Evolutionary conservation across 768 basidiomycete genomes (phyloP).

Genomic region (Pleurotus eryngii): DNA sequence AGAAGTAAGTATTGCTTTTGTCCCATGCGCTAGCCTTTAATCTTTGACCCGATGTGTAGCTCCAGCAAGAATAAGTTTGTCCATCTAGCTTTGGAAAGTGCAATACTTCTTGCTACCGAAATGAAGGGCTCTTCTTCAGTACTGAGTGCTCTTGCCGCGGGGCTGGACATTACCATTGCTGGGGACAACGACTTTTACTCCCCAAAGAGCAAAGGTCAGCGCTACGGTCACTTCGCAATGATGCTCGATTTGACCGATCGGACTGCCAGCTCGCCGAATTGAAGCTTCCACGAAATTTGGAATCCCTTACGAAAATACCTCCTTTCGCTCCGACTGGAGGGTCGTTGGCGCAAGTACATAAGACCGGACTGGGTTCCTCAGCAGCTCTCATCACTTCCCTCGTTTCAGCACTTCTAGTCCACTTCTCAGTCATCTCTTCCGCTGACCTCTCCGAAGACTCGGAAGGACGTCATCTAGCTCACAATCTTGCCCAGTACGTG

Average conservation of each 20-base stretch:
- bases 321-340: constrained; percentile 76
- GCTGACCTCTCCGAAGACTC: constrained; percentile 43
- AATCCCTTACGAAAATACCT: constrained; percentile 63
- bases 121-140: constrained; percentile 42
- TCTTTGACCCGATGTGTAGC: constrained; percentile 21
- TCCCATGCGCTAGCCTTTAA: constrained; percentile 7
- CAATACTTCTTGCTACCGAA: constrained; percentile 66
- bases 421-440: constrained; percentile 58
- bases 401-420: constrained; percentile 79
- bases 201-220: constrained; percentile 80
- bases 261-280: constrained; percentile 55
- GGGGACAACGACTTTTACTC: constrained; percentile 99
- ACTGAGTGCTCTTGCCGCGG: constrained; percentile 40
- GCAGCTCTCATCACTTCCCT: constrained; percentile 97
- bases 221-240: neutral
- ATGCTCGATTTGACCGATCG: constrained; percentile 3
- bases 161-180: constrained; percentile 76
- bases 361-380: constrained; percentile 96
- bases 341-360: constrained; percentile 80
- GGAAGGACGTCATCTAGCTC: constrained; percentile 62
- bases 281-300: constrained; percentile 58
- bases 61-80: constrained; percentile 86
- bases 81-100: constrained; percentile 80
- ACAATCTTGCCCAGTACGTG: constrained; percentile 91
- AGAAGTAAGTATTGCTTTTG: constrained; percentile 34